phyloP scores from a whole-genome alignment of 2,329 filamentous ascomycete species.

The Hirsutella thompsonii region DNA sequence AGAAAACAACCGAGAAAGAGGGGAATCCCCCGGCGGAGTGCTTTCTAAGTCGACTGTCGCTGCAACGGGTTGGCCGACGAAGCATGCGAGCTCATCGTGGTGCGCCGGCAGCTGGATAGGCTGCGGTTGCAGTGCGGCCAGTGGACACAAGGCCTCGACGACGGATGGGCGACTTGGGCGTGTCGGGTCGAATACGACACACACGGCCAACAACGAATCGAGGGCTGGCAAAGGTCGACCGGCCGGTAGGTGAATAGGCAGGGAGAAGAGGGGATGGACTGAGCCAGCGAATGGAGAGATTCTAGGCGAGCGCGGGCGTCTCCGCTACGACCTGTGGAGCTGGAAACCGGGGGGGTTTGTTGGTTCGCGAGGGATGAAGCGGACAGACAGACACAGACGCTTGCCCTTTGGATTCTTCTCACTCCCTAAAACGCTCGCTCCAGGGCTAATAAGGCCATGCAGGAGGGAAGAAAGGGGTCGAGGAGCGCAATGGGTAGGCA shows the following conservation, averaged over 20 bases:
- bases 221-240: too few species aligned
- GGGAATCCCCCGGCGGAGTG: neutral
- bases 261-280: too few species aligned
- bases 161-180: too few species aligned
- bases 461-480: neutral
- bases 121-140: neutral
- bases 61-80: conserved; percentile 10
- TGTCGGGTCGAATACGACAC: too few species aligned
- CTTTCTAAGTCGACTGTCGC: conserved; percentile 17
- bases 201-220: too few species aligned
- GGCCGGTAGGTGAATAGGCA: too few species aligned
- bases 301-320: neutral
- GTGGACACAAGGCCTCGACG: neutral
- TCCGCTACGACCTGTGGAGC: conserved; percentile 1
- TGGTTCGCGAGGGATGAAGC: neutral
- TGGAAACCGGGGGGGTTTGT: neutral
- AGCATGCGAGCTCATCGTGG: conserved; percentile 18
- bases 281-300: too few species aligned
- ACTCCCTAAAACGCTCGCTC: conserved; percentile 3
- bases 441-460: conserved; percentile 1
- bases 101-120: conserved; percentile 3
- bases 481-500: neutral
- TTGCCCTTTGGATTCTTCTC: neutral
- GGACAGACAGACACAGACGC: too few species aligned
- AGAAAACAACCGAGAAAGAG: conserved; percentile 4